Conservation (phyloP, 2,329 filamentous ascomycete species). For the Talaromyces rugulosus region DNA sequence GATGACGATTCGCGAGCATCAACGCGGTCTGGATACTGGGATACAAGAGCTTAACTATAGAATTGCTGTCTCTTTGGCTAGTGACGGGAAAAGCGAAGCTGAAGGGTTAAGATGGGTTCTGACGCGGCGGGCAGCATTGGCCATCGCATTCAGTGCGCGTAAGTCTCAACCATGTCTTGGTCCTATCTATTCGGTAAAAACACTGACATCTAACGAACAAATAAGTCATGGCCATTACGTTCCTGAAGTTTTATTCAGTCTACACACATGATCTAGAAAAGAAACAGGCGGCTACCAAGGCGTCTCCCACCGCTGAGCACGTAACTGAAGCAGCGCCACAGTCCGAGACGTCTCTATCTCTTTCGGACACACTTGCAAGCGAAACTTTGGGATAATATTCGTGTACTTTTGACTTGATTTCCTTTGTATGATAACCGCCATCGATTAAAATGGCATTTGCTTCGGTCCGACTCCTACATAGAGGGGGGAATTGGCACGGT, state of each 20-base stretch:
- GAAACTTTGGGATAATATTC: constrained; percentile 14
- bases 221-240: constrained; percentile 45
- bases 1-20: constrained; percentile 85
- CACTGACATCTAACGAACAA: background rate
- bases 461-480: background rate
- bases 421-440: background rate
- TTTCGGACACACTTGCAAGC: constrained; percentile 12
- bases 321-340: constrained; percentile 15
- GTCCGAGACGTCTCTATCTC: constrained; percentile 9
- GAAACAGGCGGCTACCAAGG: constrained; percentile 29
- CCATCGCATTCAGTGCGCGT: constrained; percentile 52
- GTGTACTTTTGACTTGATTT: background rate
- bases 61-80: constrained; percentile 85
- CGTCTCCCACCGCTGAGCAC: constrained; percentile 23
- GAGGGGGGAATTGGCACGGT: background rate
- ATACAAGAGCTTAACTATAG: constrained; percentile 96
- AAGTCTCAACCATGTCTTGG: constrained; percentile 20
- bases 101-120: constrained; percentile 86
- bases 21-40: constrained; percentile 77
- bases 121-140: constrained; percentile 60
- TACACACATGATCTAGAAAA: constrained; percentile 33
- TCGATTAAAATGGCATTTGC: background rate
- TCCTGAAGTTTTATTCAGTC: constrained; percentile 43
- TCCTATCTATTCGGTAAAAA: background rate
- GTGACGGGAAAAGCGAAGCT: constrained; percentile 86